phyloP scores from a whole-genome alignment of 768 basidiomycete species.

The Amanita exitialis region DNA sequence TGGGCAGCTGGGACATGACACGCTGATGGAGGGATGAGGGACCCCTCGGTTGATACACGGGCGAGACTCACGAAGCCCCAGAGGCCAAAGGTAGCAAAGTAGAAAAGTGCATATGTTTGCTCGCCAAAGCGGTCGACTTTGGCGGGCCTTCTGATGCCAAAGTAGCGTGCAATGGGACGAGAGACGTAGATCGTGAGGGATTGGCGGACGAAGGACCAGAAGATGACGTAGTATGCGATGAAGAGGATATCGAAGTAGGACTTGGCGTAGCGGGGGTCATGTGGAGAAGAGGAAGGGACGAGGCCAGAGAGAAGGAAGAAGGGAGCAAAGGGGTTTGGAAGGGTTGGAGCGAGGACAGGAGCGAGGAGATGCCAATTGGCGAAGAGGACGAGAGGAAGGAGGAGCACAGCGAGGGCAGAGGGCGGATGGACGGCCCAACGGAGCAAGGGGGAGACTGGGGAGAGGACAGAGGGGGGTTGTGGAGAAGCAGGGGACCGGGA shows the following conservation, averaged over 20 bases:
- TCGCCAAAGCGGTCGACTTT: slow-evolving; percentile 87
- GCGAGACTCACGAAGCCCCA: slow-evolving; percentile 66
- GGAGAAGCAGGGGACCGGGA: slow-evolving; percentile 31
- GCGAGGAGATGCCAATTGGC: slow-evolving; percentile 50
- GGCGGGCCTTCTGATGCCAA: slow-evolving; percentile 53
- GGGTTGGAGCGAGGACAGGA: slow-evolving; percentile 31
- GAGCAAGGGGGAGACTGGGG: slow-evolving; percentile 28
- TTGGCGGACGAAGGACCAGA: slow-evolving; percentile 87
- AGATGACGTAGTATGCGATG: slow-evolving; percentile 72
- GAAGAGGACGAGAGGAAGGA: slow-evolving; percentile 51
- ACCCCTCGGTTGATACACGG: not conserved
- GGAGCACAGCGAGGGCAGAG: slow-evolving; percentile 57
- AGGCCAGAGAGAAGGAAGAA: slow-evolving; percentile 65
- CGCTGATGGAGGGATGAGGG: slow-evolving; percentile 30
- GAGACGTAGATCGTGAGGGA: slow-evolving; percentile 53
- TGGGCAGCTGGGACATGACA: slow-evolving; percentile 75
- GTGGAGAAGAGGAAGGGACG: slow-evolving; percentile 38
- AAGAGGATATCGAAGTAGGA: slow-evolving; percentile 70
- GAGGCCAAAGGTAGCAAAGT: slow-evolving; percentile 59
- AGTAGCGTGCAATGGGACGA: slow-evolving; percentile 54
- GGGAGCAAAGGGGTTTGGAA: slow-evolving; percentile 64
- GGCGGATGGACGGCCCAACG: slow-evolving; percentile 73
- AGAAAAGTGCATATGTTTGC: slow-evolving; percentile 80
- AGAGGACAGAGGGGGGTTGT: slow-evolving; percentile 24
- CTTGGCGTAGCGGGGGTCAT: slow-evolving; percentile 61